Evolutionary conservation across 2,329 filamentous ascomycete genomes (phyloP).

Genomic region (Penicillium rolfsii): DNA sequence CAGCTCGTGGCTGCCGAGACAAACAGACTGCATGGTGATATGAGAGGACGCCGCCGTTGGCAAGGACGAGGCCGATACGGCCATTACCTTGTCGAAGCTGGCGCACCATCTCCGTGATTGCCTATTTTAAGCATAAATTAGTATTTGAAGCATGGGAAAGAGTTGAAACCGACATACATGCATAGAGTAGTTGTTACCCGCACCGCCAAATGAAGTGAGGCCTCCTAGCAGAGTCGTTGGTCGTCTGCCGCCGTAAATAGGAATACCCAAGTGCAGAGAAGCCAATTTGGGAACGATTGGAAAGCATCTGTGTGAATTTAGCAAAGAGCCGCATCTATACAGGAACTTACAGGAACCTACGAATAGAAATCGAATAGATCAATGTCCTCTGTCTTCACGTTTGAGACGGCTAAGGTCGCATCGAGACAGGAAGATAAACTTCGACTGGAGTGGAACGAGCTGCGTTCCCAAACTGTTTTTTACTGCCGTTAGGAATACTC

Average conservation of each 20-base stretch:
- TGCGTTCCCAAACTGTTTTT: constrained; percentile 60
- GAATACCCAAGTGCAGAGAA: constrained; percentile 61
- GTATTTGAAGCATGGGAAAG: background rate
- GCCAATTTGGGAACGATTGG: constrained; percentile 71
- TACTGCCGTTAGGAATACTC: background rate
- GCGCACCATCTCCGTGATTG: constrained; percentile 60
- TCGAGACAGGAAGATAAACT: constrained; percentile 6
- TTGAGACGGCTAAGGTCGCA: constrained; percentile 3
- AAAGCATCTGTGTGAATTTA: constrained; percentile 54
- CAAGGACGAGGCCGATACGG: constrained; percentile 61
- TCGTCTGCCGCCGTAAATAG: constrained; percentile 51
- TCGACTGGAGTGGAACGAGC: background rate
- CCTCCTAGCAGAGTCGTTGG: constrained; percentile 66
- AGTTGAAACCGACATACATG: constrained; percentile 51
- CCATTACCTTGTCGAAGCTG: constrained; percentile 52
- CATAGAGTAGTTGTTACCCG: constrained; percentile 73
- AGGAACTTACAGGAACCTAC: background rate
- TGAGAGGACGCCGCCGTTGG: constrained; percentile 67
- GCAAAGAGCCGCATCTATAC: too few species aligned
- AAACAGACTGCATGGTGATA: constrained; percentile 67
- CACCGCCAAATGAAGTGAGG: constrained; percentile 69
- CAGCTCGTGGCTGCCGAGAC: constrained; percentile 53
- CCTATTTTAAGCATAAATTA: constrained; percentile 33
- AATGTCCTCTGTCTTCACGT: constrained; percentile 51
- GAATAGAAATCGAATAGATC: constrained; percentile 68